phyloP scores from a whole-genome alignment of 2,329 filamentous ascomycete species.

The Aspergillus pseudoglaucus region DNA sequence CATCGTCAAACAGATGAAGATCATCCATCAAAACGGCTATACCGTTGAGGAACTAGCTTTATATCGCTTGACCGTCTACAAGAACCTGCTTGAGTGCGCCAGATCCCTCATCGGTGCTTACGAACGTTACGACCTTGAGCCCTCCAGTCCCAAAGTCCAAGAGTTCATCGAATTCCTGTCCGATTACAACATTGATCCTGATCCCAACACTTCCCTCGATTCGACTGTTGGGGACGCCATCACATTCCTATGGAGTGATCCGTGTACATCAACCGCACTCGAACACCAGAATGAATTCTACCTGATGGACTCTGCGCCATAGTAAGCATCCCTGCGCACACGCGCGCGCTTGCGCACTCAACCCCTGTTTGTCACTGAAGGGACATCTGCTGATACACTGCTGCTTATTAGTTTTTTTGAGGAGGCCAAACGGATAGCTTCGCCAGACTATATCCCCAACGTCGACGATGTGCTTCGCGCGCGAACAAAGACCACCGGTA shows the following conservation, averaged over 20 bases:
- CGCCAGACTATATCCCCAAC: conserved; percentile 78
- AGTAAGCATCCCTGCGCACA: conserved; percentile 54
- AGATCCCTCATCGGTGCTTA: conserved; percentile 89
- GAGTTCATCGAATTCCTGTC: conserved; percentile 72
- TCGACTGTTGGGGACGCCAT: conserved; percentile 74
- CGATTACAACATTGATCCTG: conserved; percentile 83
- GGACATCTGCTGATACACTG: conserved; percentile 15
- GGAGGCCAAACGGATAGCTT: conserved; percentile 77
- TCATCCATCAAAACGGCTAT: conserved; percentile 97
- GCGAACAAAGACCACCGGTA: conserved; percentile 96
- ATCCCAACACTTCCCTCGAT: conserved; percentile 80
- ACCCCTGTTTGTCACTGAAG: neutral
- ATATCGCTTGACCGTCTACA: conserved; percentile 95
- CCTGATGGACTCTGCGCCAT: conserved; percentile 97
- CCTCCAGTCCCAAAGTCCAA: conserved; percentile 63
- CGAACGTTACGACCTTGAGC: conserved; percentile 82
- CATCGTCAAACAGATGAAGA: conserved; percentile 99
- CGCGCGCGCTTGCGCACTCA: no score
- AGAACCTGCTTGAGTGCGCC: conserved; percentile 94
- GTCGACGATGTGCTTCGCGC: conserved; percentile 94
- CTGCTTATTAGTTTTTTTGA: conserved; percentile 74
- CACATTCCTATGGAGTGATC: conserved; percentile 82
- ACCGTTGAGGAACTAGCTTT: conserved; percentile 87
- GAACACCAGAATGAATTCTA: conserved; percentile 98
- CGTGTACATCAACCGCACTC: conserved; percentile 72